These are phyloP conservation scores for Zygosaccharomyces lentus DNA, from an alignment of 805 yeast species.

Conservation along the genomic window DNA sequence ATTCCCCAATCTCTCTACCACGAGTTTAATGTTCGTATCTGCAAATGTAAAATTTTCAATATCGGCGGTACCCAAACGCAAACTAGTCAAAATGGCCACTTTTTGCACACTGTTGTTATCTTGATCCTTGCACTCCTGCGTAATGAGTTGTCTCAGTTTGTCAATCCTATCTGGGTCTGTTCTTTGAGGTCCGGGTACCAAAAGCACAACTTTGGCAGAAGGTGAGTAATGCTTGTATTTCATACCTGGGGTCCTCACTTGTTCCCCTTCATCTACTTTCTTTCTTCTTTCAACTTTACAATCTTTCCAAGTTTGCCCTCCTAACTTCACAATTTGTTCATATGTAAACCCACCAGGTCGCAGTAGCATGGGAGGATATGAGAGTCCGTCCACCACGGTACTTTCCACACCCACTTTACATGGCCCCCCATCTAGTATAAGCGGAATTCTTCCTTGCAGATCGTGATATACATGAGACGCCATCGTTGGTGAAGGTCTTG, in stretches of 20 bases:
- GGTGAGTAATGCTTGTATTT: slow-evolving; percentile 96
- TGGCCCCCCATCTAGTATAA: slow-evolving; percentile 86
- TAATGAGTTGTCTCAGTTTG: slow-evolving; percentile 31
- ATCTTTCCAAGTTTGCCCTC: slow-evolving; percentile 66
- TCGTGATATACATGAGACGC: slow-evolving; percentile 86
- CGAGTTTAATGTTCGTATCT: slow-evolving; percentile 3
- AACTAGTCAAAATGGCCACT: slow-evolving; percentile 50
- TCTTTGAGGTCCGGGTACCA: slow-evolving; percentile 49
- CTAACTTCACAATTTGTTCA: slow-evolving; percentile 62
- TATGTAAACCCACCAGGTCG: slow-evolving; percentile 92
- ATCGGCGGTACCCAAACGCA: slow-evolving; percentile 22
- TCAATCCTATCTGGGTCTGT: slow-evolving; percentile 13
- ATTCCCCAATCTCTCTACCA: slow-evolving; percentile 40
- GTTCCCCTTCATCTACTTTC: slow-evolving; percentile 56
- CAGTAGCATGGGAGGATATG: slow-evolving; percentile 76
- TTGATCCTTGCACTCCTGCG: slow-evolving; percentile 13
- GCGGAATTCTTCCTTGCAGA: slow-evolving; percentile 71
- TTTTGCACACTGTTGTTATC: slow-evolving; percentile 26
- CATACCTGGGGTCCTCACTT: slow-evolving; percentile 95
- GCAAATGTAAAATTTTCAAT: slow-evolving; percentile 2
- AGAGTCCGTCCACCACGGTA: slow-evolving; percentile 89
- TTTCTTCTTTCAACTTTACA: slow-evolving; percentile 61
- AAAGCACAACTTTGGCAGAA: slow-evolving; percentile 69
- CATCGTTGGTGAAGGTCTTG: slow-evolving; percentile 87
- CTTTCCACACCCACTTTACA: slow-evolving; percentile 89